Evolutionary conservation across 768 basidiomycete species (phyloP).

Genomic region (Grammothele lineata): DNA sequence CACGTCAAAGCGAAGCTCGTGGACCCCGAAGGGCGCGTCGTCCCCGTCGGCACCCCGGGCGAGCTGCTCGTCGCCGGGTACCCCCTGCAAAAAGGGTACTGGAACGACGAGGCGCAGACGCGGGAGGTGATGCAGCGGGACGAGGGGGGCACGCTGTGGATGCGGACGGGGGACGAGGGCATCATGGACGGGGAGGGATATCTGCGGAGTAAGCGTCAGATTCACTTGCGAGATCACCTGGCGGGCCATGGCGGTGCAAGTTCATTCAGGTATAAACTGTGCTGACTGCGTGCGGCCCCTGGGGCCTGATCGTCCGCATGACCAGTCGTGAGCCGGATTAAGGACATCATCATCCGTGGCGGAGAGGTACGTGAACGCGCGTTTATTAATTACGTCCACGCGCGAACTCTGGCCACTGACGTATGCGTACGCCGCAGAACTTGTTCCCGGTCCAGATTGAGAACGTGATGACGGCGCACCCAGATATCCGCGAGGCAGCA

Average conservation of each 20-base stretch:
- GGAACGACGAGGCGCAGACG: slow-evolving; percentile 71
- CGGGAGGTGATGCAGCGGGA: slow-evolving; percentile 48
- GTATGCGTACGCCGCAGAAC: slow-evolving; percentile 41
- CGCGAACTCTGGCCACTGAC: neutral
- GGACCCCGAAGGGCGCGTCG: slow-evolving; percentile 50
- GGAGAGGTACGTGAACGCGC: slow-evolving; percentile 64
- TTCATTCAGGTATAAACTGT: too few relatives aligned
- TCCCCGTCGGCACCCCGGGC: slow-evolving; percentile 71
- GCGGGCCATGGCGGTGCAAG: too few relatives aligned
- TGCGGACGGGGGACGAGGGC: slow-evolving; percentile 81
- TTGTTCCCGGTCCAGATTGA: slow-evolving; percentile 84
- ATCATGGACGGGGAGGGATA: slow-evolving; percentile 83
- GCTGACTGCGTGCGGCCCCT: too few relatives aligned
- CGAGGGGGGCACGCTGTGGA: slow-evolving; percentile 65
- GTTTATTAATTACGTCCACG: slow-evolving; percentile 1
- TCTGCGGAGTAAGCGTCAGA: slow-evolving; percentile 47
- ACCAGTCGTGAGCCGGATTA: slow-evolving; percentile 73
- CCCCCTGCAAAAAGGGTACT: slow-evolving; percentile 79
- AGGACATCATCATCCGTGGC: slow-evolving; percentile 86
- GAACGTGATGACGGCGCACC: slow-evolving; percentile 57
- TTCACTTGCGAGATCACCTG: too few relatives aligned
- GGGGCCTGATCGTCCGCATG: too few relatives aligned
- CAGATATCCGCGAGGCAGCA: slow-evolving; percentile 64
- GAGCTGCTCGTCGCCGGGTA: slow-evolving; percentile 76
- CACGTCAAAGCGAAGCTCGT: slow-evolving; percentile 77